These are phyloP conservation scores for Magnaporthiopsis incrustans DNA, from an alignment of 2,329 filamentous ascomycete species.

Conservation along the genomic window DNA sequence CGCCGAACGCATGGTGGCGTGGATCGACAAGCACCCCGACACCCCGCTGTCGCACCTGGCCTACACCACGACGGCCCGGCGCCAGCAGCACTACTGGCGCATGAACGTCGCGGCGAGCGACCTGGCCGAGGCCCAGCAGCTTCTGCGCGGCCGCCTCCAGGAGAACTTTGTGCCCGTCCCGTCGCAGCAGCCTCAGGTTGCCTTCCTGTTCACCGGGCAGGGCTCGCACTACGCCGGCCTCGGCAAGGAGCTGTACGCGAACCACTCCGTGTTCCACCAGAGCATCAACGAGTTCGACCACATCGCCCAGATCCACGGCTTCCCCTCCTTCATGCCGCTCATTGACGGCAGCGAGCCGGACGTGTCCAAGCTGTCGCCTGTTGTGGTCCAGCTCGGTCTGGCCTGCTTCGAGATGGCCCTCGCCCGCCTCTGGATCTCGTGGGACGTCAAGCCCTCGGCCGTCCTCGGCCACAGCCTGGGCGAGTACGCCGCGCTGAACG, in stretches of 20 bases:
- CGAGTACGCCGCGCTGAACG: slow-evolving; percentile 65
- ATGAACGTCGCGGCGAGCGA: slow-evolving; percentile 37
- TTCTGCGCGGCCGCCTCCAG: slow-evolving; percentile 32
- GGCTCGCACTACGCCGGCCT: slow-evolving; percentile 46
- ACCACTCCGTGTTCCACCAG: slow-evolving; percentile 38
- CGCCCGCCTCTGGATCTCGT: slow-evolving; percentile 45
- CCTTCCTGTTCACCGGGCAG: slow-evolving; percentile 49
- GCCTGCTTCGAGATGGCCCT: slow-evolving; percentile 50
- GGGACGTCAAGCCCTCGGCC: slow-evolving; percentile 45
- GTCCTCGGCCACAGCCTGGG: slow-evolving; percentile 59
- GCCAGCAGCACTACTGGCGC: slow-evolving; percentile 51
- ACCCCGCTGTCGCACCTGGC: slow-evolving; percentile 49
- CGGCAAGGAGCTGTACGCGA: slow-evolving; percentile 40
- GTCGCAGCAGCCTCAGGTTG: slow-evolving; percentile 37
- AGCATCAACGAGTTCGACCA: slow-evolving; percentile 50
- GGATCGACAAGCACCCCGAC: slow-evolving; percentile 43
- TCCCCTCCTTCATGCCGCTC: slow-evolving; percentile 48
- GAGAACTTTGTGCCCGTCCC: slow-evolving; percentile 35
- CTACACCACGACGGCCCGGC: slow-evolving; percentile 61
- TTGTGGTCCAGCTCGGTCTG: slow-evolving; percentile 46
- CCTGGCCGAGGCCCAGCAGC: slow-evolving; percentile 32
- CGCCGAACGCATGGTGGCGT: slow-evolving; percentile 43
- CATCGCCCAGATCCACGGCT: slow-evolving; percentile 39
- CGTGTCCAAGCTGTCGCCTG: slow-evolving; percentile 36
- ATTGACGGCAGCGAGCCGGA: slow-evolving; percentile 37